Evolutionary conservation across 2,329 filamentous ascomycete genomes (phyloP).

Genomic region (Grosmannia huntii): DNA sequence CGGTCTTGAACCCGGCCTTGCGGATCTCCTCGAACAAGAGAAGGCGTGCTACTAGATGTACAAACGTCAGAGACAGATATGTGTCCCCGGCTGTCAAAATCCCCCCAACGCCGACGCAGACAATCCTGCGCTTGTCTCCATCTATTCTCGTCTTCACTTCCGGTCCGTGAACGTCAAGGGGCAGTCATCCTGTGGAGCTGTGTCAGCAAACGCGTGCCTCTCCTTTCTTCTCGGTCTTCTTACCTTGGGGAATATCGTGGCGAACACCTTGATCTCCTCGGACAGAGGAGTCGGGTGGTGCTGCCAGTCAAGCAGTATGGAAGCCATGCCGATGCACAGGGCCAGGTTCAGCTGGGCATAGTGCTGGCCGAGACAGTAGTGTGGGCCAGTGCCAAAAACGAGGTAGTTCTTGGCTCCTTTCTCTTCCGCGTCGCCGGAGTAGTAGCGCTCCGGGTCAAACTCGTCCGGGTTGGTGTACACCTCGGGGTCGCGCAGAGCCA

Average conservation of each 20-base stretch:
- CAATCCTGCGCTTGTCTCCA: background rate
- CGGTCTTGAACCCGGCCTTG: background rate
- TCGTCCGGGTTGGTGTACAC: slow-evolving; percentile 81
- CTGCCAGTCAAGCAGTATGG: slow-evolving; percentile 76
- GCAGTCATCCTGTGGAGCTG: slow-evolving; percentile 57
- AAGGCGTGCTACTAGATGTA: background rate
- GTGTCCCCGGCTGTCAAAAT: background rate
- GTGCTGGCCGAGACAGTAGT: slow-evolving; percentile 90
- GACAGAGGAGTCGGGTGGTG: slow-evolving; percentile 73
- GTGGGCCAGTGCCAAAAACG: slow-evolving; percentile 88
- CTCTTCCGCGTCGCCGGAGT: slow-evolving; percentile 75
- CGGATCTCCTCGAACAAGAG: background rate
- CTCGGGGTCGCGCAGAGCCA: slow-evolving; percentile 82
- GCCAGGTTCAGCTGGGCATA: slow-evolving; percentile 86
- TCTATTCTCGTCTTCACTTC: slow-evolving; percentile 4
- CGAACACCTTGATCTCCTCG: slow-evolving; percentile 96
- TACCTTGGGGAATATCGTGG: slow-evolving; percentile 94
- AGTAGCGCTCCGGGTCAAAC: slow-evolving; percentile 87
- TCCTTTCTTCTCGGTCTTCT: slow-evolving; percentile 7
- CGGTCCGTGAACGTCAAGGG: slow-evolving; percentile 56
- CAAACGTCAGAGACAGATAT: background rate
- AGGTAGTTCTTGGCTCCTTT: slow-evolving; percentile 87
- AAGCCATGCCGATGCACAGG: slow-evolving; percentile 81
- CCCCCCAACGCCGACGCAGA: background rate
- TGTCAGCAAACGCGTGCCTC: slow-evolving; percentile 5